Conservation (phyloP, 192 early-diverging fungal genomes). For the Piromyces sp. region DNA sequence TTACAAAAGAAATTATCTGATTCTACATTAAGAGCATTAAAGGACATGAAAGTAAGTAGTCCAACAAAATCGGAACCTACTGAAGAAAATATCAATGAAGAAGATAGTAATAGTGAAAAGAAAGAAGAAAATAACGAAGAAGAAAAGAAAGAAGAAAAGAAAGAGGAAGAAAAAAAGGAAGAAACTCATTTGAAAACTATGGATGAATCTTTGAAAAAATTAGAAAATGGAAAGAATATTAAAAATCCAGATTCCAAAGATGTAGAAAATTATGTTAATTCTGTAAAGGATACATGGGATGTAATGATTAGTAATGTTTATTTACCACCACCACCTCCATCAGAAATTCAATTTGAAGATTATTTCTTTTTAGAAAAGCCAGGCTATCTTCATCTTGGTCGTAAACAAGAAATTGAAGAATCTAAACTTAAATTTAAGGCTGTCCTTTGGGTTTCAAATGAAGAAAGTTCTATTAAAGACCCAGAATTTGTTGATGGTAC, state of each 20-base stretch:
- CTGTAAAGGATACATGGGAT: constrained; percentile 4
- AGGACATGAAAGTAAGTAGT: constrained; percentile 10
- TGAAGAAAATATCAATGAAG: not conserved
- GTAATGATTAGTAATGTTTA: constrained; percentile 10
- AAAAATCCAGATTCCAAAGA: constrained; percentile 3
- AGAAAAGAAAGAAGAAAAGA: not conserved
- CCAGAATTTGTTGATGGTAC: not conserved
- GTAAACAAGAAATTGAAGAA: not conserved
- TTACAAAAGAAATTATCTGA: constrained; percentile 1
- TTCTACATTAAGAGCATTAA: constrained; percentile 15
- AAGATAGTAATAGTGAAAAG: constrained; percentile 1
- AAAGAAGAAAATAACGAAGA: not conserved
- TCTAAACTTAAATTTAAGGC: not conserved
- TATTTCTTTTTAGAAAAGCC: constrained; percentile 17
- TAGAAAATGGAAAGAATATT: constrained; percentile 5
- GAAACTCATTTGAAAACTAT: not conserved
- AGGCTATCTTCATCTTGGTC: not conserved
- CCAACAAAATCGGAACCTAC: constrained; percentile 20
- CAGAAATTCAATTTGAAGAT: constrained; percentile 9
- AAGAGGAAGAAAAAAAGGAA: constrained; percentile 1
- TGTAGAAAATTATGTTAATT: not conserved
- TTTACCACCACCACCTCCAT: constrained; percentile 7
- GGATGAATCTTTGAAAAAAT: not conserved
- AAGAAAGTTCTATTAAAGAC: not conserved
- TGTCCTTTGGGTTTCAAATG: not conserved